Evolutionary conservation across 345 rosid species (phyloP).

Genomic region (Lepidium aucheri): DNA sequence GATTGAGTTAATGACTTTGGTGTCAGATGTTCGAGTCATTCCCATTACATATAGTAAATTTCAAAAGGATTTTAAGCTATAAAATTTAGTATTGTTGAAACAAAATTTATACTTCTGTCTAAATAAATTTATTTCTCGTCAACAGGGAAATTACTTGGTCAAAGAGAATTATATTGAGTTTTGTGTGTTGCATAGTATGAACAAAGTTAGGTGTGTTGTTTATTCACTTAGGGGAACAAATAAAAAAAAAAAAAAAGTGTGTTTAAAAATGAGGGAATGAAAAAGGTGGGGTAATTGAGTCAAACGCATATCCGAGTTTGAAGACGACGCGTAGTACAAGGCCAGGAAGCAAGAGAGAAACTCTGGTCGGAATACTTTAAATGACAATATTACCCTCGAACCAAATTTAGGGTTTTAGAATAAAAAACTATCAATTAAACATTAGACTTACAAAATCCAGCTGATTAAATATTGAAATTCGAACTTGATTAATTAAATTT

Average conservation of each 20-base stretch:
- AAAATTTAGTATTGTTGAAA: too few relatives aligned
- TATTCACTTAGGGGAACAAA: too few relatives aligned
- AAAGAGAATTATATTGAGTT: neutral
- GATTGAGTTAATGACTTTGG: too few relatives aligned
- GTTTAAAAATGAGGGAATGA: neutral
- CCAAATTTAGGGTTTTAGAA: neutral
- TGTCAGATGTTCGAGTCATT: too few relatives aligned
- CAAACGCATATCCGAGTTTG: conserved; percentile 10
- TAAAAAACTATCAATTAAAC: too few relatives aligned
- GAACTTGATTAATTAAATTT: too few relatives aligned
- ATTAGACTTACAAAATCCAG: too few relatives aligned
- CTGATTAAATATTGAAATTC: too few relatives aligned
- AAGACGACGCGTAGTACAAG: conserved; percentile 1
- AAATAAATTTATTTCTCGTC: too few relatives aligned
- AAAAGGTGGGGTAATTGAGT: conserved; percentile 6
- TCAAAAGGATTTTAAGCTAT: too few relatives aligned
- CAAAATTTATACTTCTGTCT: too few relatives aligned
- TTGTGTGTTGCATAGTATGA: neutral
- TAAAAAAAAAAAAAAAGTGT: neutral
- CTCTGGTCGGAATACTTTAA: neutral
- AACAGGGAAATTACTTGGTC: neutral
- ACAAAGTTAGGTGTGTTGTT: neutral
- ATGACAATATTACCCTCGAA: conserved; percentile 4
- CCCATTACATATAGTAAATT: too few relatives aligned
- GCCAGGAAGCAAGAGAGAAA: conserved; percentile 4